Conservation (phyloP, 1,284 basidiomycete genomes). For the Puccinia hordei region DNA sequence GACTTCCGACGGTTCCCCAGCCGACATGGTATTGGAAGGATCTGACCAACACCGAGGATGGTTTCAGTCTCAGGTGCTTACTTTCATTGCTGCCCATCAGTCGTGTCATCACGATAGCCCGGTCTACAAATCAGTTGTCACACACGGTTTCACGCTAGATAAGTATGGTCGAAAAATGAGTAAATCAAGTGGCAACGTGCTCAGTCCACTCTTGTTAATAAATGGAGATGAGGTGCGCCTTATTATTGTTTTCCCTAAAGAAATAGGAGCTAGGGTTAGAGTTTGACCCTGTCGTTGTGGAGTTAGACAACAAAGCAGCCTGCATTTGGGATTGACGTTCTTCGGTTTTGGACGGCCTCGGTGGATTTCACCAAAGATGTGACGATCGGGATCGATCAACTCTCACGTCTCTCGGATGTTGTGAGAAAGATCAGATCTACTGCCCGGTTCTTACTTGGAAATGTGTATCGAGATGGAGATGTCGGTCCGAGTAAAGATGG, state of each 20-base stretch:
- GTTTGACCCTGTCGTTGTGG: neutral
- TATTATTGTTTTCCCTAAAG: neutral
- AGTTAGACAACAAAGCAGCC: slow-evolving; percentile 66
- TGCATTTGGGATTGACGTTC: slow-evolving; percentile 79
- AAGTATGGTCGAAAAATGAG: slow-evolving; percentile 94
- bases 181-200: slow-evolving; percentile 90
- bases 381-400: slow-evolving; percentile 76
- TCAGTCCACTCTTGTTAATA: slow-evolving; percentile 80
- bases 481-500: neutral
- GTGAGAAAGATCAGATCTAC: slow-evolving; percentile 86
- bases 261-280: neutral
- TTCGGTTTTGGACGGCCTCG: slow-evolving; percentile 88
- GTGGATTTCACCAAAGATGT: slow-evolving; percentile 89
- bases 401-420: slow-evolving; percentile 75
- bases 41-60: slow-evolving; percentile 98
- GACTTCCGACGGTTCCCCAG: slow-evolving; percentile 67
- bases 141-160: slow-evolving; percentile 96
- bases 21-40: slow-evolving; percentile 91
- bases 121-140: slow-evolving; percentile 75
- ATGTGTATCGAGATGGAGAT: slow-evolving; percentile 61
- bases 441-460: slow-evolving; percentile 85
- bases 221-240: slow-evolving; percentile 71
- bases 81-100: slow-evolving; percentile 66
- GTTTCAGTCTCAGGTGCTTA: slow-evolving; percentile 96
- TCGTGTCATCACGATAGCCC: slow-evolving; percentile 52